Conservation (phyloP, 192 early-diverging fungal species). For the Linnemannia exigua region DNA sequence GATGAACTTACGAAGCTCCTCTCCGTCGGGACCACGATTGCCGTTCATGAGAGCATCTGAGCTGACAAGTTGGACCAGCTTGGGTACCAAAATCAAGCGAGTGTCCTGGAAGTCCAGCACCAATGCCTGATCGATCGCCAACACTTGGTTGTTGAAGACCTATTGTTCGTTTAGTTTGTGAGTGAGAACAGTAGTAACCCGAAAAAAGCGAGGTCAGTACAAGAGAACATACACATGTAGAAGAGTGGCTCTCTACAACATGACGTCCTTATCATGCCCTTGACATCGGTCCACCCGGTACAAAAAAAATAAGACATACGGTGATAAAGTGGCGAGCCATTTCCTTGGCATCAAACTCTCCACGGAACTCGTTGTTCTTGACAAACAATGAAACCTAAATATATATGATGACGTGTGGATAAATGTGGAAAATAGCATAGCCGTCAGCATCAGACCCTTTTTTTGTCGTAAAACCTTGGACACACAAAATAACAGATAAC, state of each 20-base stretch:
- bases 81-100: conserved; percentile 65
- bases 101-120: conserved; percentile 88
- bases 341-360: conserved; percentile 81
- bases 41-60: conserved; percentile 65
- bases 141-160: conserved; percentile 86
- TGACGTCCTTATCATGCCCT: not conserved
- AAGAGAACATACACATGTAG: not conserved
- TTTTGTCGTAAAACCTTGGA: not conserved
- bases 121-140: conserved; percentile 80
- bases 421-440: conserved; percentile 7
- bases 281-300: too few species aligned
- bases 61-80: conserved; percentile 67
- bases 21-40: conserved; percentile 33
- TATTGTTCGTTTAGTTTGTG: conserved; percentile 20
- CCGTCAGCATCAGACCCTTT: not conserved
- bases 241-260: not conserved
- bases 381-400: conserved; percentile 70
- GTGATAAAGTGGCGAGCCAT: conserved; percentile 72
- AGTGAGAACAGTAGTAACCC: not conserved
- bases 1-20: conserved; percentile 31
- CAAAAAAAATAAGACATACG: conserved; percentile 43
- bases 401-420: not conserved
- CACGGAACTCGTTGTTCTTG: conserved; percentile 62
- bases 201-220: too few species aligned
- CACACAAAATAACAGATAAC: not conserved